Base-by-base conservation (phyloP, 1,139 yeast genomes). In the Scheffersomyces titani region DNA sequence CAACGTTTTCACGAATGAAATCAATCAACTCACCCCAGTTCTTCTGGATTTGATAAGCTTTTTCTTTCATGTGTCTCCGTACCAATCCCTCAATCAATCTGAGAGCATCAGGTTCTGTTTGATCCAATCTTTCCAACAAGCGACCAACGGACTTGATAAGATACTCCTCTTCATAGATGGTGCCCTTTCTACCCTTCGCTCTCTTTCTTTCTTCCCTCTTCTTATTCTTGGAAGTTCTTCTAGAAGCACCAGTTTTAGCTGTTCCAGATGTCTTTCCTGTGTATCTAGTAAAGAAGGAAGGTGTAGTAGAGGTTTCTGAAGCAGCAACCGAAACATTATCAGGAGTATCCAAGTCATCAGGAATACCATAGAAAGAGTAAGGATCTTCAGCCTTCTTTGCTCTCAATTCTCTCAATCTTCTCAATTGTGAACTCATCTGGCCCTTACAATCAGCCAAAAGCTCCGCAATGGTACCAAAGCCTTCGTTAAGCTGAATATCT, bases 181-280 rank as follows among this genome's bases (percentile, higher is more conserved):
- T 93, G 49, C 98, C 98, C 77, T 94, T 94, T 78, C 96, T 91
- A 58, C 99, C 99, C 66, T 97, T 86, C 1, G 99, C 99, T 61
- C 87, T 84, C 76, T 96, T 96, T 67, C 99, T 86, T 71, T 94
- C 99, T 73, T 94, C 98, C 65, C 99, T 85, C 71, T 97, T 91
- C 61, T 87, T 85, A 72, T 93, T 94, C 75, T 94, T 96, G 9
- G 96, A 84, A 0, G 99, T 92, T 67, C 89, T 85, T 73, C 99
- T 85, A 0, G 98, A 89, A 1, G 96, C 98, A 24, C 98, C 98
- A 0, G 99, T 94, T 70, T 90, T 90, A 5, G 98, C 99, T 3
- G 99, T 94, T 21, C 97, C 97, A 0, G 89, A 82, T 0, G 98
- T 92, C 73, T 93, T 92, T 61, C 98, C 98, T 0, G 99, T 94